Evolutionary conservation across 2,329 filamentous ascomycete genomes (phyloP), one percentile per base, ranked within the genome.

Genomic region (Exophiala mesophila): DNA sequence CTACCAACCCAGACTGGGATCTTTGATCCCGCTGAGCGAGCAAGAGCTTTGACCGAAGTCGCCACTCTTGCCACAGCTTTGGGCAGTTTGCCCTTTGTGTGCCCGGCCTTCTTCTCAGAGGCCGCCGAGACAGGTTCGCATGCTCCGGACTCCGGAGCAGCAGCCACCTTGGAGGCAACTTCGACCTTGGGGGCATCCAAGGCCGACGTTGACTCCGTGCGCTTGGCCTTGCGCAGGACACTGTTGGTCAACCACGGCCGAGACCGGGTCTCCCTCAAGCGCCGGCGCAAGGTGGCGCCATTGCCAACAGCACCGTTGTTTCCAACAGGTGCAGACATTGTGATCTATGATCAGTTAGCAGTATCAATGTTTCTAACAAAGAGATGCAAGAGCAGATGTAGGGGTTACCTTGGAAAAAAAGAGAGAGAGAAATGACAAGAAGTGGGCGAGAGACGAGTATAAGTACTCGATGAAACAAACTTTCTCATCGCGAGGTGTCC

Each of bases 191-290:
- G 47, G 43, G 43, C 47, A 47, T 44, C 47, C 37, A 15, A 17
- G 29, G 31, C 15, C 23, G 13, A 39, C 19, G 40, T 34, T 39
- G 37, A 28, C 24, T 40, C 47, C 41, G 40, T 36, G 21, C 31
- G 31, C 29, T 16, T 8, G 39, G 32, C 31, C 40, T 43, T 16
- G 41, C 47, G 44, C 24, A 50, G 39, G 28, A 44, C 40, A 26
- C 47, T 50, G 29, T 44, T 44, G 40, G 29, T 44, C 47, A 50
- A 39, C 47, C 47, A 47, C 36, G 47, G 47, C 30, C 47, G 43
- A 41, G 44, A 23, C 47, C 47, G 43, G 44, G 47, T 24, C 30
- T 43, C 44, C 43, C 47, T 35, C 40, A 29, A 31, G 15, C 23
- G 26, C 44, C 29, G 46, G 40, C 47, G 46, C 36, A 42, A 34